A percentile compares a stretch with the other conserved stretches of the same genome.
Evolutionary conservation across 805 yeast species (phyloP).

Genomic region (Saccharomycopsis oosterbeekiorum): DNA sequence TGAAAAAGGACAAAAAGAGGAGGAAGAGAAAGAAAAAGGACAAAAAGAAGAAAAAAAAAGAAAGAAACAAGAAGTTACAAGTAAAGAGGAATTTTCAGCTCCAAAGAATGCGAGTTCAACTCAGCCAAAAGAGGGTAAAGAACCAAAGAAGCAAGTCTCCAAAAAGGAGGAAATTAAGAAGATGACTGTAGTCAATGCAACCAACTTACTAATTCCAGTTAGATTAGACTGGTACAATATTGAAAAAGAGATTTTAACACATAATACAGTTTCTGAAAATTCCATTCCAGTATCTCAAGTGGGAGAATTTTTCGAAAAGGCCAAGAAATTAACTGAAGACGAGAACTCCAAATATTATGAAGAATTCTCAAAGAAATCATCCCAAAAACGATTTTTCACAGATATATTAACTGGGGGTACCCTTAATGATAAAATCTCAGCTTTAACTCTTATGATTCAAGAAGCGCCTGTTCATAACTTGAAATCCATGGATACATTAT

Average conservation of each 20-base stretch:
- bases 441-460: constrained; percentile 83
- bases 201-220: constrained; percentile 48
- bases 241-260: constrained; percentile 29
- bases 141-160: constrained; percentile 18
- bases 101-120: constrained; percentile 19
- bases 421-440: constrained; percentile 87
- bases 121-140: constrained; percentile 23
- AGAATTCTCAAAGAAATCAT: constrained; percentile 63
- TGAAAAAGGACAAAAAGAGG: constrained; percentile 19
- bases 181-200: constrained; percentile 43
- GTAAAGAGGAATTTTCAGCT: constrained; percentile 1
- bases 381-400: constrained; percentile 79
- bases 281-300: constrained; percentile 36
- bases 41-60: constrained; percentile 28
- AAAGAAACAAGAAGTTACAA: constrained; percentile 18
- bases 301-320: constrained; percentile 53
- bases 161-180: constrained; percentile 24
- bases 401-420: constrained; percentile 91
- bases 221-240: constrained; percentile 70
- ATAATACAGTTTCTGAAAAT: constrained; percentile 9
- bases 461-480: constrained; percentile 90
- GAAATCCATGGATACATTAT: constrained; percentile 70
- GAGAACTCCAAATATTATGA: constrained; percentile 67
- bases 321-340: constrained; percentile 49
- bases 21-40: constrained; percentile 32